phyloP scores from a whole-genome alignment of 2,329 filamentous ascomycete species.

The Cladosporium oxysporum region DNA sequence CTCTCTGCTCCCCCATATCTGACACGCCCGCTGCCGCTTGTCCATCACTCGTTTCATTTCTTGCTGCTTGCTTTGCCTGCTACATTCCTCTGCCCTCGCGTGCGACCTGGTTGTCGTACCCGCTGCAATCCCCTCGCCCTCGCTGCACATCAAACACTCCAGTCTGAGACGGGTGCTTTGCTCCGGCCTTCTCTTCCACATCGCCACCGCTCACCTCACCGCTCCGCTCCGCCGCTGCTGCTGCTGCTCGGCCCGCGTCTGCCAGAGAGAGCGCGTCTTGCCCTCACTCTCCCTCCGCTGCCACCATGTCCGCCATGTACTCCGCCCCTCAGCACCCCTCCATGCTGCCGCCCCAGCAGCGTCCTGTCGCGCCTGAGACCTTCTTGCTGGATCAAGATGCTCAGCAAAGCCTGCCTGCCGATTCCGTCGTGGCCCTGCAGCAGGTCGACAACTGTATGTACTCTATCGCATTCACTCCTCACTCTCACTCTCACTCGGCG shows the following conservation, averaged over 20 bases:
- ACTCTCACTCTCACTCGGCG: background rate
- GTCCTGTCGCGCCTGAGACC: constrained; percentile 80
- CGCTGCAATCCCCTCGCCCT: constrained; percentile 11
- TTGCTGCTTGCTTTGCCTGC: constrained; percentile 15
- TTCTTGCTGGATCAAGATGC: constrained; percentile 98
- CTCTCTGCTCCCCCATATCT: constrained; percentile 16
- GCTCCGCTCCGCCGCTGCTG: constrained; percentile 1
- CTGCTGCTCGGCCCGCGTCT: constrained; percentile 15
- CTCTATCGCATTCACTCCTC: background rate
- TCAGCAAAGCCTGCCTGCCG: constrained; percentile 91
- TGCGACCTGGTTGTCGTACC: constrained; percentile 21
- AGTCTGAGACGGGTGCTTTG: constrained; percentile 19
- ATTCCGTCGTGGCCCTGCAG: constrained; percentile 94
- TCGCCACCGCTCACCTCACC: constrained; percentile 11
- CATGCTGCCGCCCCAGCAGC: constrained; percentile 80
- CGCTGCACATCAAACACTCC: constrained; percentile 17
- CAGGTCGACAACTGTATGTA: constrained; percentile 93
- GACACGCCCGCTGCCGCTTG: constrained; percentile 21
- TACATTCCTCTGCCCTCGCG: constrained; percentile 16
- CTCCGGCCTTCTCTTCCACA: constrained; percentile 10
- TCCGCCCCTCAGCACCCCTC: constrained; percentile 62
- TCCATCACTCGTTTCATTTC: constrained; percentile 19
- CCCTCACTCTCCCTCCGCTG: constrained; percentile 22
- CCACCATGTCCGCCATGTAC: constrained; percentile 44
- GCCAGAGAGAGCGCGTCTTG: constrained; percentile 25